Conservation (phyloP, 768 basidiomycete species). For the Chiua virens region DNA sequence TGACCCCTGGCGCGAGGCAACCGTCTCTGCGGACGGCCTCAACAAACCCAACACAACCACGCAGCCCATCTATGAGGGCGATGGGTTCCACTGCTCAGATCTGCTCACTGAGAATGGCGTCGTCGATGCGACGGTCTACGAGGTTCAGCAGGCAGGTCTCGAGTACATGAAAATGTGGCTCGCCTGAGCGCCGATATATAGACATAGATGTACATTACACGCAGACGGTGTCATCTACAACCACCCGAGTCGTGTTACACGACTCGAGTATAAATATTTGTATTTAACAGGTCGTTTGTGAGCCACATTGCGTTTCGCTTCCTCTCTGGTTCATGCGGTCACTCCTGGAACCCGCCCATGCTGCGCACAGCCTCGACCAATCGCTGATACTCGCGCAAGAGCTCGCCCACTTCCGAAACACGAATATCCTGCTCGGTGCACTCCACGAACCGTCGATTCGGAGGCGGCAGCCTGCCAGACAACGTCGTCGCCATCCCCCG, state of each 20-base stretch:
- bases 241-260: too few relatives aligned
- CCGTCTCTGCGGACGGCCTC: conserved; percentile 57
- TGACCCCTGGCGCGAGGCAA: conserved; percentile 73
- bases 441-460: conserved; percentile 68
- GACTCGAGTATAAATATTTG: too few relatives aligned
- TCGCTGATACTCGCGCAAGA: conserved; percentile 80
- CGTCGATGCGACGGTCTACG: conserved; percentile 50
- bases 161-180: conserved; percentile 59
- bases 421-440: conserved; percentile 74
- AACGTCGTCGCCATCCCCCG: conserved; percentile 37
- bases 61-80: conserved; percentile 57
- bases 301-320: too few relatives aligned
- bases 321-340: too few relatives aligned
- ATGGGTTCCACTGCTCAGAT: conserved; percentile 73
- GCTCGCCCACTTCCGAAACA: conserved; percentile 75
- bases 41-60: conserved; percentile 45
- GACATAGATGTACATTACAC: conserved; percentile 9
- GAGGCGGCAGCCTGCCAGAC: conserved; percentile 52
- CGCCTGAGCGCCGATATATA: conserved; percentile 6
- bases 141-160: conserved; percentile 55
- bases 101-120: conserved; percentile 40
- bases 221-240: too few relatives aligned
- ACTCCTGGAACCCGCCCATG: conserved; percentile 44
- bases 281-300: too few relatives aligned
- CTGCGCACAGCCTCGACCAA: conserved; percentile 68